Conservation (phyloP, 2,329 filamentous ascomycete species). For the Neonectria neomacrospora region DNA sequence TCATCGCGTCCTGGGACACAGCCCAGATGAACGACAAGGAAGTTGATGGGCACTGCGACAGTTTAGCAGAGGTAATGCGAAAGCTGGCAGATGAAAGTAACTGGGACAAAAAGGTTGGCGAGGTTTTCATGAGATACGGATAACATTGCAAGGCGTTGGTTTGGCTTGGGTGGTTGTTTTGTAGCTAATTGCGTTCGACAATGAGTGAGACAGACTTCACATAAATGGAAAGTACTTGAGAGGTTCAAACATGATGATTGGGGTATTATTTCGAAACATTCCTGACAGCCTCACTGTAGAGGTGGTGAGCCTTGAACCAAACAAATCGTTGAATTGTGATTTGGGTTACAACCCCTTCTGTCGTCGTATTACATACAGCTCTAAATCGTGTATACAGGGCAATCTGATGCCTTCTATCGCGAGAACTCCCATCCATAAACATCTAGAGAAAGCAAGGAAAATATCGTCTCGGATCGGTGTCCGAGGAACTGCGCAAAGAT, state of each 20-base stretch:
- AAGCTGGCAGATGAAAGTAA: slow-evolving; percentile 42
- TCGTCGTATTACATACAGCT: slow-evolving; percentile 24
- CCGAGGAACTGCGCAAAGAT: slow-evolving; percentile 12
- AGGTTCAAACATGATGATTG: neutral
- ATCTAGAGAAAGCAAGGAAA: slow-evolving; percentile 20
- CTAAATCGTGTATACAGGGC: slow-evolving; percentile 23
- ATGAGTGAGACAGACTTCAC: neutral
- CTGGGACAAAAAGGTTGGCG: slow-evolving; percentile 44
- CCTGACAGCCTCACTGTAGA: neutral
- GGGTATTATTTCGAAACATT: neutral
- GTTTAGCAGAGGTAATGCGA: slow-evolving; percentile 47
- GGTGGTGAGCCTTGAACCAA: neutral
- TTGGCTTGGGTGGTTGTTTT: neutral
- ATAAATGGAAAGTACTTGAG: neutral
- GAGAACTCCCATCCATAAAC: slow-evolving; percentile 12
- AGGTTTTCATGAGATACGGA: slow-evolving; percentile 37
- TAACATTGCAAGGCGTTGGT: neutral
- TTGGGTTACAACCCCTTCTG: slow-evolving; percentile 13
- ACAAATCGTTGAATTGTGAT: slow-evolving; percentile 8
- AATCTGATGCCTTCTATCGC: slow-evolving; percentile 20
- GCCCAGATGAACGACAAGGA: slow-evolving; percentile 51
- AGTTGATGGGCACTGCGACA: slow-evolving; percentile 47
- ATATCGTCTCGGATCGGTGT: slow-evolving; percentile 8
- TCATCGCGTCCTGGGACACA: slow-evolving; percentile 55
- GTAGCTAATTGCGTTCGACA: neutral